These are phyloP conservation scores for Solanum hybrid DNA, from an alignment of 305 asterid genomes.

Conservation along the genomic window DNA sequence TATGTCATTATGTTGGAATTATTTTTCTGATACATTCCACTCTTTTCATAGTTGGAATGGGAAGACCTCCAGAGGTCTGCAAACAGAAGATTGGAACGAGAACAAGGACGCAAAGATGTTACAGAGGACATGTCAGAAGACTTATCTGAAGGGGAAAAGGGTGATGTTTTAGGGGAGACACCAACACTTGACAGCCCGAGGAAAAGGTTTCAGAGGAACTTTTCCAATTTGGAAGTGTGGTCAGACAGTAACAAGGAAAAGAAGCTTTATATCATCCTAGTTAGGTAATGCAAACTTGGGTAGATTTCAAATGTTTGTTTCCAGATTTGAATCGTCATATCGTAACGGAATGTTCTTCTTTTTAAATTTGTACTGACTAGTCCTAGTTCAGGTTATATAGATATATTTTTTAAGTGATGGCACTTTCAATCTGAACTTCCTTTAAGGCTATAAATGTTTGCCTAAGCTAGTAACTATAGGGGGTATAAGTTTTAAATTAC, in stretches of 20 bases:
- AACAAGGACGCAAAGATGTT: conserved; percentile 79
- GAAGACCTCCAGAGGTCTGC: conserved; percentile 58
- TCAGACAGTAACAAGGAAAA: conserved; percentile 55
- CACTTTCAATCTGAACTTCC: neutral
- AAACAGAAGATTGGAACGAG: conserved; percentile 62
- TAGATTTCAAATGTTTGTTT: neutral
- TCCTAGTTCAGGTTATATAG: neutral
- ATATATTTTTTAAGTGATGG: neutral
- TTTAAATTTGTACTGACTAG: neutral
- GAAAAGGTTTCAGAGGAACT: conserved; percentile 33
- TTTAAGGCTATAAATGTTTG: neutral
- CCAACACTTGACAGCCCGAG: conserved; percentile 42
- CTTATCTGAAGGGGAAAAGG: conserved; percentile 81
- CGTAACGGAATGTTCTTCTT: neutral
- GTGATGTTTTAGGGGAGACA: conserved; percentile 56
- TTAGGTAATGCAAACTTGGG: conserved; percentile 37
- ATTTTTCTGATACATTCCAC: neutral
- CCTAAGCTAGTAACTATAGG: neutral
- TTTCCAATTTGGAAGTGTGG: conserved; percentile 55
- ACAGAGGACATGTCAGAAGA: conserved; percentile 89
- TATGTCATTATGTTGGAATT: neutral
- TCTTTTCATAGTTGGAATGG: conserved; percentile 50
- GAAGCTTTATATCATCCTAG: conserved; percentile 68
- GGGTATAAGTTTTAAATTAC: conserved; percentile 6
- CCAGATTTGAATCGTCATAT: neutral